Base-by-base conservation (phyloP, 2,329 filamentous ascomycete species). In the Intubia oerlemansii region DNA sequence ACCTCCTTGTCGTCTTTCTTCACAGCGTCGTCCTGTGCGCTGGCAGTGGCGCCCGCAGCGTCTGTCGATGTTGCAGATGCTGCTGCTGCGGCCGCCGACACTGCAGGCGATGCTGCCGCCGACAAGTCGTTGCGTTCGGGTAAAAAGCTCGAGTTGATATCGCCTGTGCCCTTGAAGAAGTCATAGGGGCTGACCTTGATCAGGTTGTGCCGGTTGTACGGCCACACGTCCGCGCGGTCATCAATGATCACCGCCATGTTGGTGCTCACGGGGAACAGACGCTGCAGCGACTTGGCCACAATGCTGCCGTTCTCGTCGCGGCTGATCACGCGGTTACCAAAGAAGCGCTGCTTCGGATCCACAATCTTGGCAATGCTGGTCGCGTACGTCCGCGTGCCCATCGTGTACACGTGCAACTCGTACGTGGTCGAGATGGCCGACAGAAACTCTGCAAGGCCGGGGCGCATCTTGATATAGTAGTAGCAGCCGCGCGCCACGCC, bases 161-260 rank as follows among this genome's bases (percentile, higher is more conserved):
- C 88, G 36, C 88, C 88, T 37, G 93, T 92, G 11, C 88, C 88
- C 32, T 90, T 80, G 54, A 95, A 98, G 52, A 98, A 98, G 48
- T 95, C 85, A 48, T 92, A 98, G 0, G 85, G 81, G 2, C 73
- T 72, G 19, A 98, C 88, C 47, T 91, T 92, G 53, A 98, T 81
- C 20, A 98, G 63, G 43, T 98, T 93, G 5, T 77, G 67, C 40
- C 77, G 75, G 61, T 92, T 95, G 39, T 74, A 69, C 2, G 69
- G 69, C 88, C 88, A 98, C 7, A 98, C 85, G 47, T 98, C 88
- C 30, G 81, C 81, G 39, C 88, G 69, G 50, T 98, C 88, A 46
- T 98, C 88, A 38, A 98, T 98, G 42, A 98, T 93, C 33, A 93
- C 84, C 1, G 93, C 90, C 88, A 98, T 98, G 50, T 91, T 85